These are phyloP conservation scores for Abrus precatorius DNA, from an alignment of 306 rosid genomes.

Conservation along the genomic window DNA sequence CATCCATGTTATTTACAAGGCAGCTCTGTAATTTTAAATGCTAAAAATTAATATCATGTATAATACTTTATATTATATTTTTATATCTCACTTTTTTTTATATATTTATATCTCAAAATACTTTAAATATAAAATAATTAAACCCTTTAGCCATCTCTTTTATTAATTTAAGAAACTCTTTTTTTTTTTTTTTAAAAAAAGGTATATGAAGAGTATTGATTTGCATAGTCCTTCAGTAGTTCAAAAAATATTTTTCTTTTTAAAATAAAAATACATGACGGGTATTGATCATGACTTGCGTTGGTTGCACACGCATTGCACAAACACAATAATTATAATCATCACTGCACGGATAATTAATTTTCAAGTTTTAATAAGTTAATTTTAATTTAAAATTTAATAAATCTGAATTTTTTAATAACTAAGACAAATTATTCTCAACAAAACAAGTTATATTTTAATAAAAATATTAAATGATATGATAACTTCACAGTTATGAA, in stretches of 20 bases:
- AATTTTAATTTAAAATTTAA: neutral
- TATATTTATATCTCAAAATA: too few species aligned
- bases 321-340: neutral
- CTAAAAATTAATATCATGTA: too few species aligned
- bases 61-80: too few species aligned
- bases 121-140: too few species aligned
- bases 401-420: neutral
- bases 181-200: neutral
- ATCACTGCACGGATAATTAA: neutral
- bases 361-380: neutral
- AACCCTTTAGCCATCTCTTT: too few species aligned
- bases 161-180: too few species aligned
- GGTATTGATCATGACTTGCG: neutral
- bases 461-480: neutral
- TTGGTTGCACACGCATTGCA: neutral
- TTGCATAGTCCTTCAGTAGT: neutral
- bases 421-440: neutral
- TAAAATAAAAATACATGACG: neutral
- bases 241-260: too few species aligned
- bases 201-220: neutral
- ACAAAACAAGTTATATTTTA: neutral
- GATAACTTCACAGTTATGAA: neutral
- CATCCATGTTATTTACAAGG: neutral
- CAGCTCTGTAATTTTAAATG: too few species aligned
- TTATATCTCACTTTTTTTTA: too few species aligned